These are phyloP conservation scores for Cephaloascus albidus DNA, from an alignment of 805 yeast species.

Conservation along the genomic window DNA sequence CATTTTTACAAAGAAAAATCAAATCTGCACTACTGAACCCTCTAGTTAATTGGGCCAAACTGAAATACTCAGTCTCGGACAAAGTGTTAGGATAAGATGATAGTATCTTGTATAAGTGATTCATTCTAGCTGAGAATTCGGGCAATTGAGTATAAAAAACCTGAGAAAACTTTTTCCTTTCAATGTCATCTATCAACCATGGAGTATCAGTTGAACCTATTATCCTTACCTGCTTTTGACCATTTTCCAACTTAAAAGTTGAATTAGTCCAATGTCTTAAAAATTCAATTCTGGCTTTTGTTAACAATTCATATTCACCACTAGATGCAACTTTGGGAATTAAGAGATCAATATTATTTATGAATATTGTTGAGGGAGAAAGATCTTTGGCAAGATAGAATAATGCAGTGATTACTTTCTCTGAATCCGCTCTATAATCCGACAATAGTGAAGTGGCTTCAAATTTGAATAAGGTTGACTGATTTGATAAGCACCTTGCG, in stretches of 20 bases:
- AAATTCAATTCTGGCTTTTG: neutral
- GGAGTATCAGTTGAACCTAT: neutral
- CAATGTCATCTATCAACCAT: neutral
- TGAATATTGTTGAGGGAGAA: neutral
- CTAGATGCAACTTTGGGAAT: no score
- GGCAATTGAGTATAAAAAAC: neutral
- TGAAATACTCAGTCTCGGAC: neutral
- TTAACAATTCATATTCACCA: neutral
- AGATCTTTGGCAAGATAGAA: neutral
- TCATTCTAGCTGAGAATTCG: neutral
- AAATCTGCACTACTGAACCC: neutral
- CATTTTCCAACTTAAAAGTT: neutral
- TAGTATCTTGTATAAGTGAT: no score
- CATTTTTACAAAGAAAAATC: neutral
- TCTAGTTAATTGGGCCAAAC: neutral
- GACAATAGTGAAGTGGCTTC: neutral
- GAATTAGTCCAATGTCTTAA: neutral
- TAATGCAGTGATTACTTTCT: neutral
- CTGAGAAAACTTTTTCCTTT: neutral
- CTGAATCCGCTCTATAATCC: neutral
- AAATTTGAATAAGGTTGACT: neutral
- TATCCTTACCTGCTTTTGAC: neutral
- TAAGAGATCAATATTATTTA: neutral
- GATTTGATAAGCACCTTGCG: neutral
- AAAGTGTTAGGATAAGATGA: neutral